Base-by-base conservation (phyloP, 805 yeast species). In the Ascoidea asiatica region DNA sequence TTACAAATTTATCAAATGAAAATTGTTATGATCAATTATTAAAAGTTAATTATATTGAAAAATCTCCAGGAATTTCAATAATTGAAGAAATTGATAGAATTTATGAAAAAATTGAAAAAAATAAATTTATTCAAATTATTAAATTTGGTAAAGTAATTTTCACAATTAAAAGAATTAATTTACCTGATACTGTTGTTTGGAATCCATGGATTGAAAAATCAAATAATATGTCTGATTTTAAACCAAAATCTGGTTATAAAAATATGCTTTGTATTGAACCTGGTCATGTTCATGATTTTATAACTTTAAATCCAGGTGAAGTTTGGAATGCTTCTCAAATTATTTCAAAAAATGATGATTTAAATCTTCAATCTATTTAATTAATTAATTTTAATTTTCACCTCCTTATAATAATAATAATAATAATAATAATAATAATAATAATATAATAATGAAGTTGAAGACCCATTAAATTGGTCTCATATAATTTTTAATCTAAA, bases 221-320 rank as follows among this genome's bases (percentile, higher is more conserved):
- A n/a, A 68, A 65, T 20, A 79, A 81, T 1, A 85, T 92, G 90
- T 79, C 69, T 38, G 98, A 92, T 64, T 92, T 90, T 56, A 73
- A 70, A 53, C 98, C 97, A 43, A 86, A 84, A 59, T 61, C 64
- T 44, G 97, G 96, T 5, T 92, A 70, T 67, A 71, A 77, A 52
- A 69, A 80, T 40, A 90, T 92, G 97, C 76, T 92, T 46, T 92
- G 98, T 64, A 74, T 92, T 46, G 98, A 92, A 63, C 94, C 96
- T 2, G 98, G 98, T 39, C 71, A 79, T 52, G 97, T 92, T 37
- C 70, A 75, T 46, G 77, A 79, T 41, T 81, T 83, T 57, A 67
- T 74, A 20, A 63, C 61, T 20, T 68, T 92, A 52, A 60, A 65
- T 42, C 80, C 90, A n/a, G 90, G 92, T 44, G 72, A 71, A 48